Evolutionary conservation across 169 alveolate genomes (phyloP).

Genomic region (Theileria sp.): DNA sequence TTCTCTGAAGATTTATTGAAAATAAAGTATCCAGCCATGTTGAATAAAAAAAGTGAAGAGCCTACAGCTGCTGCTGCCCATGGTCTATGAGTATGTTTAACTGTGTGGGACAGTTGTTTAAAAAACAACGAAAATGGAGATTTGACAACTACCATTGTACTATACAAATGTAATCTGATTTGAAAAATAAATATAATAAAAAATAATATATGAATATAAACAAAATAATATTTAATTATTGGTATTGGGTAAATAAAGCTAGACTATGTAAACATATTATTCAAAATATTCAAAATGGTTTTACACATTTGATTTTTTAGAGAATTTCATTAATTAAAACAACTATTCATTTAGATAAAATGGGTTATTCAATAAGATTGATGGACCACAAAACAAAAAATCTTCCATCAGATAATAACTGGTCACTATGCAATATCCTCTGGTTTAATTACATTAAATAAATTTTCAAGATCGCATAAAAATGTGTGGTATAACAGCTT

Average conservation of each 20-base stretch:
- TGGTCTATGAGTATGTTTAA: constrained; percentile 34
- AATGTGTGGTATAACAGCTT: not conserved
- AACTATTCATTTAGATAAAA: not conserved
- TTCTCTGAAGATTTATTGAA: constrained; percentile 29
- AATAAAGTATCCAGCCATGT: constrained; percentile 60
- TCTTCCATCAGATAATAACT: not conserved
- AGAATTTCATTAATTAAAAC: not conserved
- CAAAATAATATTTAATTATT: not conserved
- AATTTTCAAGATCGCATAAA: not conserved
- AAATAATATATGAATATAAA: not conserved
- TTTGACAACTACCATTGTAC: constrained; percentile 19
- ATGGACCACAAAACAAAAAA: not conserved
- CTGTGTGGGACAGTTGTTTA: constrained; percentile 12
- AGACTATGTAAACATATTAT: not conserved
- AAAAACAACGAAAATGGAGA: constrained; percentile 46
- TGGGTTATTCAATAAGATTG: not conserved
- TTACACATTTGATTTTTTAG: not conserved
- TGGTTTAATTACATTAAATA: not conserved
- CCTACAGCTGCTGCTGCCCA: constrained; percentile 55
- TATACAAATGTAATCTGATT: not conserved
- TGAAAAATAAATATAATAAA: not conserved
- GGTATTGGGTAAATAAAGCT: not conserved
- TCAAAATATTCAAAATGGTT: not conserved
- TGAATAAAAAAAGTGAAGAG: constrained; percentile 39
- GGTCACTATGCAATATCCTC: not conserved